phyloP scores from a whole-genome alignment of 495 filamentous ascomycete species.

The Cryomyces minteri region DNA sequence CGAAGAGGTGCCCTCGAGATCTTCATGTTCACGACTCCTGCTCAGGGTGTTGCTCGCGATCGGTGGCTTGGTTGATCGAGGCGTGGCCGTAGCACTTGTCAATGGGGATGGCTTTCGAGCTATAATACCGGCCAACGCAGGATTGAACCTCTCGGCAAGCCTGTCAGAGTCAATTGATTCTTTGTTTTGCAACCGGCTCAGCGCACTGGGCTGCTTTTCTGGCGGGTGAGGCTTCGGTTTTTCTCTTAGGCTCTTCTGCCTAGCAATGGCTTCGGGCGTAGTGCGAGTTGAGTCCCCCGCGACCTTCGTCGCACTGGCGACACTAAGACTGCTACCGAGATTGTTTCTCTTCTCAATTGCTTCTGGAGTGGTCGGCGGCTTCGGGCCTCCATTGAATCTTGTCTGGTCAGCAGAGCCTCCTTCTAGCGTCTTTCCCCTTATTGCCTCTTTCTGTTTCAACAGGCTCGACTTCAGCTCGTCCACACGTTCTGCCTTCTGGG shows the following conservation, averaged over 20 bases:
- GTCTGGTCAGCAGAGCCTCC: conserved; percentile 24
- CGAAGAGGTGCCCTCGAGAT: conserved; percentile 15
- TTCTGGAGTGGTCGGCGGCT: conserved; percentile 40
- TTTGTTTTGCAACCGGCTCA: background rate
- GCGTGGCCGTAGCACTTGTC: background rate
- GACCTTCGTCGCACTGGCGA: conserved; percentile 21
- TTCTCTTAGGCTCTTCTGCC: conserved; percentile 14
- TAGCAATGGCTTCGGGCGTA: conserved; percentile 19
- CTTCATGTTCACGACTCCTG: background rate
- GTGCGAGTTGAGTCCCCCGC: conserved; percentile 6
- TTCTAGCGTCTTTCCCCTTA: conserved; percentile 32
- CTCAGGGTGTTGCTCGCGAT: background rate
- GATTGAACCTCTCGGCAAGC: conserved; percentile 69
- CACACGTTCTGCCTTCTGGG: conserved; percentile 55
- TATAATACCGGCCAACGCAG: conserved; percentile 64
- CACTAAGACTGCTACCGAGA: conserved; percentile 30
- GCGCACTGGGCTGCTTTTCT: conserved; percentile 2
- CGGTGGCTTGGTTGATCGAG: background rate
- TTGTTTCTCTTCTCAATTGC: conserved; percentile 46
- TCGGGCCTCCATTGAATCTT: conserved; percentile 12
- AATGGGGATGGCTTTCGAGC: conserved; percentile 44
- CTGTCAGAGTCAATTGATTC: conserved; percentile 20
- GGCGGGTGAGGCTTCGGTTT: conserved; percentile 8
- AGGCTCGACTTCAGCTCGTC: conserved; percentile 82
- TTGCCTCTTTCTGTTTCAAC: conserved; percentile 40